Conservation (phyloP, 441 rosid species). For the Rhodomyrtus psidioides region DNA sequence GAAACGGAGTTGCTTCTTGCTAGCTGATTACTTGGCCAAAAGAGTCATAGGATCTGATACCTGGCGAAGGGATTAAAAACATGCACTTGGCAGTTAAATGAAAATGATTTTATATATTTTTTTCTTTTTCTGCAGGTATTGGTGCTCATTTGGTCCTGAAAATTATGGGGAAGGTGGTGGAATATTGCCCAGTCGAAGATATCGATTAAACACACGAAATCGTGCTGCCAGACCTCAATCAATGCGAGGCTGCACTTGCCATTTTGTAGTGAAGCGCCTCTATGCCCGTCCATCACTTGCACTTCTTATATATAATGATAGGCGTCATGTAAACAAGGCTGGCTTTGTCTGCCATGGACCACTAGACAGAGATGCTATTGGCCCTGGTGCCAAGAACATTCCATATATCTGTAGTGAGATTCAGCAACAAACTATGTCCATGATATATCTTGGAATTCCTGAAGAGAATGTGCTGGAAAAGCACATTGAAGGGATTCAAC, state of each 20-base stretch:
- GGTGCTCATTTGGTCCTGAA: slow-evolving; percentile 98
- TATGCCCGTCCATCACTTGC: slow-evolving; percentile 76
- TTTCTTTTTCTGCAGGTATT: slow-evolving; percentile 36
- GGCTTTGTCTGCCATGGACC: slow-evolving; percentile 96
- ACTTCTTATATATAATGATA: slow-evolving; percentile 64
- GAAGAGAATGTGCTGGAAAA: slow-evolving; percentile 91
- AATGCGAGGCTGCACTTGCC: slow-evolving; percentile 91
- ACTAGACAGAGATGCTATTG: slow-evolving; percentile 93
- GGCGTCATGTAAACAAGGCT: slow-evolving; percentile 80
- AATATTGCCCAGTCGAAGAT: slow-evolving; percentile 78
- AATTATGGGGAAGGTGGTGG: slow-evolving; percentile 94
- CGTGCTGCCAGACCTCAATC: slow-evolving; percentile 93
- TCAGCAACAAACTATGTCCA: slow-evolving; percentile 92
- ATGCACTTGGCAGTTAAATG: neutral
- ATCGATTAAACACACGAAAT: slow-evolving; percentile 81
- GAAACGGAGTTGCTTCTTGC: neutral
- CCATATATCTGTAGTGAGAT: slow-evolving; percentile 84
- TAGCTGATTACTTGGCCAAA: neutral
- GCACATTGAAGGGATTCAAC: slow-evolving; percentile 86
- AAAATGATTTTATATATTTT: neutral
- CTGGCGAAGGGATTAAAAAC: neutral
- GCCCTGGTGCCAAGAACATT: slow-evolving; percentile 89
- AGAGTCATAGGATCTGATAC: neutral
- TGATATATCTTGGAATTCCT: slow-evolving; percentile 96
- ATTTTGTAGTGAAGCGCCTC: slow-evolving; percentile 78